Conservation (phyloP, 805 yeast genomes). For the Sugiyamaella valdiviana region DNA sequence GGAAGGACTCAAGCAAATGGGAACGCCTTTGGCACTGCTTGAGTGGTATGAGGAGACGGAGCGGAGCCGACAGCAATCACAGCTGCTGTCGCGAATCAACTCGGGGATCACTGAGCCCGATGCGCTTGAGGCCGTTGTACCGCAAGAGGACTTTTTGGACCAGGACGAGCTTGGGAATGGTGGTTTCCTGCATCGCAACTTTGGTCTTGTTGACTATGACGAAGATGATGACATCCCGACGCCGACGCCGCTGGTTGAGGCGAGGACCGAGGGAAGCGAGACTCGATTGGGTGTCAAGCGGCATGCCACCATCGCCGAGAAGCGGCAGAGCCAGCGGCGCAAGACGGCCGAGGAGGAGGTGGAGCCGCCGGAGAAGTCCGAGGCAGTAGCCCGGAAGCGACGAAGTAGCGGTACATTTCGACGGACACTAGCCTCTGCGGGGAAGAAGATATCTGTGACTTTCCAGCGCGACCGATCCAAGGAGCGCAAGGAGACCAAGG, state of each 20-base stretch:
- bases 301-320: slow-evolving; percentile 4
- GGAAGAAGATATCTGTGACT: slow-evolving; percentile 16
- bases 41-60: slow-evolving; percentile 4
- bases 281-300: slow-evolving; percentile 11
- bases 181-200: not conserved
- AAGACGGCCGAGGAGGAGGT: slow-evolving; percentile 3
- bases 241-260: slow-evolving; percentile 1
- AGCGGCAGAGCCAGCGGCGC: slow-evolving; percentile 6
- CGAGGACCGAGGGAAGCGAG: not conserved
- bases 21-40: slow-evolving; percentile 12
- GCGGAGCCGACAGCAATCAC: not conserved
- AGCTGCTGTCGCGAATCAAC: slow-evolving; percentile 1
- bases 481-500: not conserved
- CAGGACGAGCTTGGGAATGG: not conserved
- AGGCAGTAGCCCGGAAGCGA: not conserved
- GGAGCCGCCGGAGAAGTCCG: not conserved
- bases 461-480: not conserved
- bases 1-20: slow-evolving; percentile 30
- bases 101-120: slow-evolving; percentile 10
- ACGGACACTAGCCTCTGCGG: slow-evolving; percentile 16
- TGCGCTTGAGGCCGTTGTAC: not conserved
- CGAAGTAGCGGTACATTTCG: slow-evolving; percentile 1
- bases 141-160: not conserved
- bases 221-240: not conserved
- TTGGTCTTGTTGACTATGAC: slow-evolving; percentile 4